Percentiles rank a stretch among this genome's conserved stretches.
Conservation (phyloP, 345 rosid genomes). For the Stellera chamaejasme region DNA sequence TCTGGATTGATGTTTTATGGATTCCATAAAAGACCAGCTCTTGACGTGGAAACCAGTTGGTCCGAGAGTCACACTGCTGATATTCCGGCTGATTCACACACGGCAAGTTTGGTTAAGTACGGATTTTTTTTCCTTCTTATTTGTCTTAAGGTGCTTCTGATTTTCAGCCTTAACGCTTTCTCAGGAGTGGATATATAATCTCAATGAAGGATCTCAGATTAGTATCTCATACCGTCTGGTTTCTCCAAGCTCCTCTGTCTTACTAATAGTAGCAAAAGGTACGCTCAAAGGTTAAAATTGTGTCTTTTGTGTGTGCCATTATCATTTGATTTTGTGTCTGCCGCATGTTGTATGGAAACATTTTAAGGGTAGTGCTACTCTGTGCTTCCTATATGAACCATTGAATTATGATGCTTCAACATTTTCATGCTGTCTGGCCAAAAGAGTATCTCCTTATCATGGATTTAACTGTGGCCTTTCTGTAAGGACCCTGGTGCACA, state of each 20-base stretch:
- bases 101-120: slow-evolving; percentile 40
- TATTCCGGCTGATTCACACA: slow-evolving; percentile 61
- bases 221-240: slow-evolving; percentile 60
- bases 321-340: background rate
- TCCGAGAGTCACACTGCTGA: slow-evolving; percentile 33
- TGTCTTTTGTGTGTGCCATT: background rate
- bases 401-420: slow-evolving; percentile 2
- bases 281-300: slow-evolving; percentile 1
- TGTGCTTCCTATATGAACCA: background rate
- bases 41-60: slow-evolving; percentile 58
- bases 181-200: slow-evolving; percentile 72
- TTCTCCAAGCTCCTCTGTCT: slow-evolving; percentile 47
- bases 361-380: background rate
- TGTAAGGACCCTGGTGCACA: background rate
- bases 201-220: slow-evolving; percentile 71
- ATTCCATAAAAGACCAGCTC: slow-evolving; percentile 58
- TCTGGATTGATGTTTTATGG: slow-evolving; percentile 52
- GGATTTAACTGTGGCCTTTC: too few species aligned
- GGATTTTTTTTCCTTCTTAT: slow-evolving; percentile 2
- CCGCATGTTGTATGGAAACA: too few species aligned
- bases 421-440: background rate
- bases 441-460: too few species aligned
- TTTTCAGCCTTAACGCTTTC: slow-evolving; percentile 2
- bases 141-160: background rate
- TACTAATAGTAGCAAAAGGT: slow-evolving; percentile 88